Percentiles rank a stretch among this genome's conserved stretches.
Conservation (phyloP, 495 filamentous ascomycete genomes). For the Endocarpon pusillum region DNA sequence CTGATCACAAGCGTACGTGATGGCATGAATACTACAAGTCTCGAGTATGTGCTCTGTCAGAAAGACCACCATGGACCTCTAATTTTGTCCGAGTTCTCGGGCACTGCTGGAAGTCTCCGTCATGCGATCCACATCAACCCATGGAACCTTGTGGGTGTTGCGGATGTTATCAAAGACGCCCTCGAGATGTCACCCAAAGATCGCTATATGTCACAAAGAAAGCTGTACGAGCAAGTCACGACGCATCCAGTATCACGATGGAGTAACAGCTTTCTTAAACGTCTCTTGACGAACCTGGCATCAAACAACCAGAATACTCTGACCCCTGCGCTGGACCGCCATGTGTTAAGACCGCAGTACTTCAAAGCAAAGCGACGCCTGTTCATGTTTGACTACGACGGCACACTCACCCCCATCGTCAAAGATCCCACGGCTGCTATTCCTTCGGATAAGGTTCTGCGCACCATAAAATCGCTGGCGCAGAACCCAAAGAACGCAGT, state of each 20-base stretch:
- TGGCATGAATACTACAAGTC: conserved; percentile 90
- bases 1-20: conserved; percentile 85
- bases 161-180: conserved; percentile 60
- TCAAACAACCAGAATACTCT: conserved; percentile 54
- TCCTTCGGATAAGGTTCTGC: conserved; percentile 64
- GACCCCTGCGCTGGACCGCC: conserved; percentile 65
- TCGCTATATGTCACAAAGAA: conserved; percentile 30
- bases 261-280: conserved; percentile 58
- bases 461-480: conserved; percentile 60
- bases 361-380: conserved; percentile 53
- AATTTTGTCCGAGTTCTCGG: conserved; percentile 90
- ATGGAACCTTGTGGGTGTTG: conserved; percentile 71
- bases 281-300: conserved; percentile 60
- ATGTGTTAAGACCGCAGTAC: conserved; percentile 52
- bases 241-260: conserved; percentile 69
- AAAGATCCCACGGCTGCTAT: conserved; percentile 73
- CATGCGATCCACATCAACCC: conserved; percentile 89
- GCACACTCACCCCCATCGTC: conserved; percentile 92
- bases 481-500: conserved; percentile 67
- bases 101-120: conserved; percentile 69
- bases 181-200: conserved; percentile 50
- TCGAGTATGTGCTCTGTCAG: conserved; percentile 88
- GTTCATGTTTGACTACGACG: conserved; percentile 96
- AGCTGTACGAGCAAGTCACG: conserved; percentile 67
- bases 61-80: conserved; percentile 66